A percentile compares a stretch with the other conserved stretches of the same genome.
Evolutionary conservation across 345 rosid genomes (phyloP).

Genomic region (Bruguiera gymnorhiza): DNA sequence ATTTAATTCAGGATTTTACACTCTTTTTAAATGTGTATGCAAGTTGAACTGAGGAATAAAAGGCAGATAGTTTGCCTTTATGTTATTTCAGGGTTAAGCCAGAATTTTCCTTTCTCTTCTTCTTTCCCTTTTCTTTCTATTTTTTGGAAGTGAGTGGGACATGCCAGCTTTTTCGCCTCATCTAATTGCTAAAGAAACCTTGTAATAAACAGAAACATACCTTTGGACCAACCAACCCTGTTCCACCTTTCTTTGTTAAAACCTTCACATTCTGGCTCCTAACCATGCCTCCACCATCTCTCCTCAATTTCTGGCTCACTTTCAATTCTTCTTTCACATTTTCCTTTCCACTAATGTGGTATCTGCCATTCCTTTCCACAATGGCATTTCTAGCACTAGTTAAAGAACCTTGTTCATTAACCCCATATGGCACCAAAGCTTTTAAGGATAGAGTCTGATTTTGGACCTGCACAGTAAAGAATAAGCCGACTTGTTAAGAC

Average conservation of each 20-base stretch:
- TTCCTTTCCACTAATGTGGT: constrained; percentile 38
- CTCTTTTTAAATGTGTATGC: too few relatives aligned
- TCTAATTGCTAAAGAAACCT: too few relatives aligned
- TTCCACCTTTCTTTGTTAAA: constrained; percentile 21
- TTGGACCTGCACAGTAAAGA: constrained; percentile 31
- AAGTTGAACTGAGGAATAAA: too few relatives aligned
- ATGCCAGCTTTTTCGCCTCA: too few relatives aligned
- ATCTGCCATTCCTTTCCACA: constrained; percentile 22
- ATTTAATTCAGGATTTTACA: too few relatives aligned
- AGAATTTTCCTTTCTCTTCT: too few relatives aligned
- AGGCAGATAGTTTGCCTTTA: too few relatives aligned
- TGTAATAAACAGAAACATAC: constrained; percentile 27
- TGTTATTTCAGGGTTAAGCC: too few relatives aligned
- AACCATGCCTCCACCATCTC: constrained; percentile 21
- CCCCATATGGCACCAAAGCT: constrained; percentile 22
- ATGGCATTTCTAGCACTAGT: constrained; percentile 18
- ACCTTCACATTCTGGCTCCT: constrained; percentile 21
- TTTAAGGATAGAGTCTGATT: constrained; percentile 21
- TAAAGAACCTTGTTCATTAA: constrained; percentile 20
- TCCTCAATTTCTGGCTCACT: constrained; percentile 19
- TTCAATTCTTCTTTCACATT: constrained; percentile 22
- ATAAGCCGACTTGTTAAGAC: constrained; percentile 10
- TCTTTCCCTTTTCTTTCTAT: too few relatives aligned
- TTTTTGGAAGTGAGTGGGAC: too few relatives aligned
- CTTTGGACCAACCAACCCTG: constrained; percentile 32